These are phyloP conservation scores for Lentinula boryana DNA, from an alignment of 768 basidiomycete species.

Conservation along the genomic window DNA sequence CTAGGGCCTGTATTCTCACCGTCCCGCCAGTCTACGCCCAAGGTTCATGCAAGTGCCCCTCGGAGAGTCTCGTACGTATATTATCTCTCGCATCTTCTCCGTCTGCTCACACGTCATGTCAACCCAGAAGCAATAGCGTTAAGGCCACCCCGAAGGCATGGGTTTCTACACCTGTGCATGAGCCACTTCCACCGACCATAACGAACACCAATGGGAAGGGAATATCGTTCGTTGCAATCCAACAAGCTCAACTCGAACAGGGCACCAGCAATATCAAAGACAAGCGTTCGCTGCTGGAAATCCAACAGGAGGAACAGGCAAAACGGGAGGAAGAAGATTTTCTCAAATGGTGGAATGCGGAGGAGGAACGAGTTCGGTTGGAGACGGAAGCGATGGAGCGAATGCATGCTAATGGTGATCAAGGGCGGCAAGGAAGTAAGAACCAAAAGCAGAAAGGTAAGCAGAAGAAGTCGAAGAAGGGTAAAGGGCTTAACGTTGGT, in stretches of 20 bases:
- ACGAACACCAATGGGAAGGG: constrained; percentile 20
- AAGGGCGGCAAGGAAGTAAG: neutral
- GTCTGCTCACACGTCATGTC: neutral
- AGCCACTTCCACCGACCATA: constrained; percentile 27
- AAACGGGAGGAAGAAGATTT: constrained; percentile 72
- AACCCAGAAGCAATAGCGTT: constrained; percentile 19
- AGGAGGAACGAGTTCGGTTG: constrained; percentile 63
- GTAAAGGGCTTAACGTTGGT: neutral
- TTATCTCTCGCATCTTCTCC: neutral
- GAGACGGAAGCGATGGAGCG: constrained; percentile 33
- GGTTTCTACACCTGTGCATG: constrained; percentile 50
- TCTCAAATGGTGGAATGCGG: constrained; percentile 83
- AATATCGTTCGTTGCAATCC: constrained; percentile 80
- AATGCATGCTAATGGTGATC: neutral
- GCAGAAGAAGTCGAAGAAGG: neutral
- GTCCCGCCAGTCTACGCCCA: constrained; percentile 34
- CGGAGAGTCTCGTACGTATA: constrained; percentile 48
- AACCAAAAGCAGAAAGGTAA: neutral
- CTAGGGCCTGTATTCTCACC: constrained; percentile 68
- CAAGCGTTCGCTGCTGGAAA: constrained; percentile 67
- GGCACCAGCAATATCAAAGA: constrained; percentile 33
- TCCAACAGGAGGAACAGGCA: constrained; percentile 78
- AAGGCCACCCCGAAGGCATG: constrained; percentile 48
- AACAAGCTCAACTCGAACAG: constrained; percentile 66
- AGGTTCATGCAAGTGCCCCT: constrained; percentile 19